phyloP scores from a whole-genome alignment of 139 green algal genomes.

The Zygnema circumcarinatum region DNA sequence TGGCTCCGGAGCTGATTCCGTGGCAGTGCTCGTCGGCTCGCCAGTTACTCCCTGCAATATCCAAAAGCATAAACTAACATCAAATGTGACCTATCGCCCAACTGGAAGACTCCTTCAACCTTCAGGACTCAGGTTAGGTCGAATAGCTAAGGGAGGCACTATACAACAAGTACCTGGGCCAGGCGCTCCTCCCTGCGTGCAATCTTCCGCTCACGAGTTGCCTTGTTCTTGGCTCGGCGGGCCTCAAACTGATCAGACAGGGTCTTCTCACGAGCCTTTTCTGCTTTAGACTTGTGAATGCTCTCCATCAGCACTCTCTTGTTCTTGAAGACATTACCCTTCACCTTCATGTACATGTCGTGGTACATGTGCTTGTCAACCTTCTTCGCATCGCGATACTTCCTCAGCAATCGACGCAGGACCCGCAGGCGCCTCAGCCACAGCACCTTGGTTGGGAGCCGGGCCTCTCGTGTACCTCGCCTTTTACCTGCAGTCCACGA shows the following conservation, averaged over 20 bases:
- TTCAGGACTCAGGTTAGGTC: not conserved
- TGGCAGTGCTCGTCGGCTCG: not conserved
- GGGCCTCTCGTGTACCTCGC: constrained; percentile 94
- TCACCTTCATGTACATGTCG: constrained; percentile 96
- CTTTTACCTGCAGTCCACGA: constrained; percentile 86
- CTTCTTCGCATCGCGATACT: constrained; percentile 99
- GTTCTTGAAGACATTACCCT: constrained; percentile 99
- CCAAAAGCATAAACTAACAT: not conserved
- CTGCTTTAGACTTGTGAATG: constrained; percentile 98
- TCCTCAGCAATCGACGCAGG: constrained; percentile 88
- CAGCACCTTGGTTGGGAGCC: constrained; percentile 95
- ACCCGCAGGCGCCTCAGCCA: constrained; percentile 97
- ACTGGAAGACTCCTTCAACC: not conserved
- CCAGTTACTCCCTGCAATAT: not conserved
- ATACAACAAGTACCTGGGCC: constrained; percentile 47
- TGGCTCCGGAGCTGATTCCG: not conserved
- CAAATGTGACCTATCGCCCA: not conserved
- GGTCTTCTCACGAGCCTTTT: constrained; percentile 97
- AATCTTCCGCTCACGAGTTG: constrained; percentile 89
- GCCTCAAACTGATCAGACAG: constrained; percentile 99
- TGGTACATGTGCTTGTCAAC: constrained; percentile 99
- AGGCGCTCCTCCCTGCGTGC: constrained; percentile 93
- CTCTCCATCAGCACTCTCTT: constrained; percentile 99
- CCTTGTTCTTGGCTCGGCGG: constrained; percentile 95
- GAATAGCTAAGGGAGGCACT: not conserved